Base-by-base conservation (phyloP, 2,329 filamentous ascomycete genomes). In the Penicillium capsulatum region DNA sequence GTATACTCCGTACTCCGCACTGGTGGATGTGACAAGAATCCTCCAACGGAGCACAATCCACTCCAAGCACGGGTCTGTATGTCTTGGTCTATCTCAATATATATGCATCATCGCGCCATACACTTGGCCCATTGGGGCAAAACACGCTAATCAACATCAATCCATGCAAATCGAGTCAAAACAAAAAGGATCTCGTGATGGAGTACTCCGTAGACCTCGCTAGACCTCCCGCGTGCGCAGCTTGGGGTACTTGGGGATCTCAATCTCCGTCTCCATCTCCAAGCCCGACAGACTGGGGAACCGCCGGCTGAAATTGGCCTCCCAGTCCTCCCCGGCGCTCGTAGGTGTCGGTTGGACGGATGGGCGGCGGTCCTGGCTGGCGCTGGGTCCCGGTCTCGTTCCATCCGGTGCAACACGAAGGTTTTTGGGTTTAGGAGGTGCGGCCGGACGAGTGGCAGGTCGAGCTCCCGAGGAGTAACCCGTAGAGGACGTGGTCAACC, bases 241-340 rank as follows among this genome's bases (percentile, higher is more conserved):
- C 42, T 59, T 57, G 17, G 61, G 50, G 29, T 62, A 48, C 36
- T 63, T 66, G 32, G 59, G 61, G 33, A 64, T 48, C 43, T 68
- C 67, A 34, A 74, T 72, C 51, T 78, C 84, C 44, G 81, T 79
- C 67, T 92, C 86, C n/a, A 91, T 86, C 69, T 96, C 90, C 52
- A 96, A 78, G 7, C 87, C 79, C 40, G 81, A 83, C 42, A 97
- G 69, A 60, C 85, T 94, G 1, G 91, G 91, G 65, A 89, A 96
- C 42, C 88, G 75, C 65, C 89, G 89, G 45, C 82, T 83, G 61
- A 97, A 96, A 58, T 86, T 76, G 15, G 68, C 67, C 47, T 83
- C 78, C 72, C 75, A 79, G 41, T 81, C 78, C 66, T 89, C 85
- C 31, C 53, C 51, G 0, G 57, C 44, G 26, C 48, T 62, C 28